Conservation (phyloP, 2,329 filamentous ascomycete genomes). For the Colletotrichum somersetense region DNA sequence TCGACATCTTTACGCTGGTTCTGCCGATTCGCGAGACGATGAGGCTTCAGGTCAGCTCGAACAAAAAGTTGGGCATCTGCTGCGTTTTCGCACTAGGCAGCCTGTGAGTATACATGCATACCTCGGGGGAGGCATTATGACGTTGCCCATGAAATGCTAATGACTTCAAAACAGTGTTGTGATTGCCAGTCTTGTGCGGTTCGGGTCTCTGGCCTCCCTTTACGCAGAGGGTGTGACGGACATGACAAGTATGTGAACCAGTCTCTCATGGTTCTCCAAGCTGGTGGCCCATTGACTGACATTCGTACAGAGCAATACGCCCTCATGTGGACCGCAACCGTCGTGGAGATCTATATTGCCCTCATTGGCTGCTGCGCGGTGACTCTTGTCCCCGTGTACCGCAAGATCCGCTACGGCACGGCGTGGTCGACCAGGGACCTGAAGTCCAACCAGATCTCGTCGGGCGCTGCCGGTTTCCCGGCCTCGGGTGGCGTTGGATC, state of each 20-base stretch:
- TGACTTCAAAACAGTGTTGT: conserved; percentile 13
- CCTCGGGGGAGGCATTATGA: not conserved
- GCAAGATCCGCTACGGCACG: conserved; percentile 29
- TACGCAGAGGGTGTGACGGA: conserved; percentile 23
- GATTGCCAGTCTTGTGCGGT: conserved; percentile 25
- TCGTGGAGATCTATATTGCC: conserved; percentile 29
- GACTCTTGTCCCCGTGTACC: conserved; percentile 25
- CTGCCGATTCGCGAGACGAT: conserved; percentile 28
- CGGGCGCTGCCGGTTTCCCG: not conserved
- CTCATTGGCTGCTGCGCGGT: conserved; percentile 29
- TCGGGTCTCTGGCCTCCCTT: conserved; percentile 25
- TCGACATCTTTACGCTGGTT: conserved; percentile 21
- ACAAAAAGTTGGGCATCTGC: conserved; percentile 23
- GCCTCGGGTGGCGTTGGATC: not conserved
- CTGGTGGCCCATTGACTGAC: not conserved
- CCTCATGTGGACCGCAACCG: conserved; percentile 31
- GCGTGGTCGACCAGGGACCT: conserved; percentile 23
- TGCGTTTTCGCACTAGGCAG: conserved; percentile 24
- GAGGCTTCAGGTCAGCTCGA: conserved; percentile 34
- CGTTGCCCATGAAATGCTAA: not conserved
- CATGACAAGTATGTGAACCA: conserved; percentile 10
- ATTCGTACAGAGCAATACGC: conserved; percentile 23
- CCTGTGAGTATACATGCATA: conserved; percentile 19
- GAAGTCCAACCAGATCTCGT: conserved; percentile 26
- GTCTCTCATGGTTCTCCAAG: not conserved